These are phyloP conservation scores for Cyberlindnera lachancei DNA, from an alignment of 805 yeast genomes.

Conservation along the genomic window DNA sequence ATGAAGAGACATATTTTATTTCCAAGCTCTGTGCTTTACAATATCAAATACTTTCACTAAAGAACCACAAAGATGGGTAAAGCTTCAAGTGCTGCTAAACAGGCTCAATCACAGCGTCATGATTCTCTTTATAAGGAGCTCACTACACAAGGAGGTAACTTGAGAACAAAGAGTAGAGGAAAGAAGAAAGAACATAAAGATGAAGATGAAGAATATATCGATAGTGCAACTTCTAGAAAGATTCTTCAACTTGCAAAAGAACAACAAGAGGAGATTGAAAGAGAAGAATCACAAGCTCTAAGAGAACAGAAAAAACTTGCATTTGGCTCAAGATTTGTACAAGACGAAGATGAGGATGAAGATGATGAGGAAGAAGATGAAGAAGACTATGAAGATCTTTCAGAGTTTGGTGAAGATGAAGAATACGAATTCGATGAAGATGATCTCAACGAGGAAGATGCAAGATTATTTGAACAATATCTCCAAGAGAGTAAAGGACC, in stretches of 20 bases:
- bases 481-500: slow-evolving; percentile 37
- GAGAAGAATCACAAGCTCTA: slow-evolving; percentile 51
- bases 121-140: slow-evolving; percentile 76
- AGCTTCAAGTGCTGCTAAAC: slow-evolving; percentile 39
- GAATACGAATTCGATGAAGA: slow-evolving; percentile 56
- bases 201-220: slow-evolving; percentile 57
- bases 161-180: slow-evolving; percentile 37
- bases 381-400: slow-evolving; percentile 34
- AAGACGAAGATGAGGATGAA: slow-evolving; percentile 43
- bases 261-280: slow-evolving; percentile 86
- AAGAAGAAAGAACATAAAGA: slow-evolving; percentile 34
- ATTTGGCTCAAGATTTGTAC: slow-evolving; percentile 32
- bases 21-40: too few relatives aligned
- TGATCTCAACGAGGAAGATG: slow-evolving; percentile 71
- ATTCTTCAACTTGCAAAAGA: slow-evolving; percentile 84
- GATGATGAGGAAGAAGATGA: slow-evolving; percentile 29
- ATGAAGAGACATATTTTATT: too few relatives aligned
- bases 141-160: slow-evolving; percentile 64
- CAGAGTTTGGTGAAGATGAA: slow-evolving; percentile 37
- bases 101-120: slow-evolving; percentile 62
- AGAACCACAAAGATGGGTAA: slow-evolving; percentile 64
- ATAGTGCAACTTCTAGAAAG: slow-evolving; percentile 75
- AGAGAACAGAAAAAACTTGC: slow-evolving; percentile 22
- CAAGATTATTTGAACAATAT: slow-evolving; percentile 75
- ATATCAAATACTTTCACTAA: too few relatives aligned